Percentiles rank a stretch among this genome's conserved stretches.
Evolutionary conservation across 2,329 filamentous ascomycete genomes (phyloP).

Genomic region (Colletotrichum cereale): DNA sequence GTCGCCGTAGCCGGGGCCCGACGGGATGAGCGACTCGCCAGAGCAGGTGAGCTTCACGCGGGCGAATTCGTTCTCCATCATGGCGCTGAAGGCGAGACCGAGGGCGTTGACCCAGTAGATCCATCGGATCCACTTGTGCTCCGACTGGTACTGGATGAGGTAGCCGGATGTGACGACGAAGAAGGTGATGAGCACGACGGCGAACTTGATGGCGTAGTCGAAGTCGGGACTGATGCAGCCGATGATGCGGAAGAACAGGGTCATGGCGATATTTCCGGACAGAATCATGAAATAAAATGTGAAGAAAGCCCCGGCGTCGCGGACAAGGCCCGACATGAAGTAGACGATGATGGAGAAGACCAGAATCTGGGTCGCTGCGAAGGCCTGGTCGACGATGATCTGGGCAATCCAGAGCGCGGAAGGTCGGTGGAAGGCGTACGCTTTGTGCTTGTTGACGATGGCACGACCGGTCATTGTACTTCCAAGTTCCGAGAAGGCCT

Average conservation of each 20-base stretch:
- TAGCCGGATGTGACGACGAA: slow-evolving; percentile 87
- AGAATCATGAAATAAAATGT: slow-evolving; percentile 80
- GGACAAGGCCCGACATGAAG: slow-evolving; percentile 79
- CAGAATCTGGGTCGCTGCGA: slow-evolving; percentile 77
- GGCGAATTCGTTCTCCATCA: slow-evolving; percentile 92
- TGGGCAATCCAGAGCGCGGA: slow-evolving; percentile 87
- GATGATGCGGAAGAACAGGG: slow-evolving; percentile 81
- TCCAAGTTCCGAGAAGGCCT: slow-evolving; percentile 83
- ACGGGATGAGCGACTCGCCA: slow-evolving; percentile 76
- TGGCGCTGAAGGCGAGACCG: slow-evolving; percentile 78
- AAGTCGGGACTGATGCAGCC: slow-evolving; percentile 84
- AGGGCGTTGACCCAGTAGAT: slow-evolving; percentile 83
- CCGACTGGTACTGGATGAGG: slow-evolving; percentile 81
- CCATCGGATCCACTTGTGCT: slow-evolving; percentile 84
- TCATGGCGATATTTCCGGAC: slow-evolving; percentile 78
- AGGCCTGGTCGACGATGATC: slow-evolving; percentile 82
- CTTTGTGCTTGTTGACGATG: slow-evolving; percentile 86
- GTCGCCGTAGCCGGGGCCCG: slow-evolving; percentile 76
- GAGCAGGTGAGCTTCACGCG: slow-evolving; percentile 77
- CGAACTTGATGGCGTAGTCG: slow-evolving; percentile 87
- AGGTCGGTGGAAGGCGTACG: slow-evolving; percentile 85
- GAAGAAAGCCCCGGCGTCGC: slow-evolving; percentile 83
- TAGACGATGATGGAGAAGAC: slow-evolving; percentile 82
- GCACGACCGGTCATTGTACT: slow-evolving; percentile 81
- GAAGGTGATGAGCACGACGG: slow-evolving; percentile 82